Percentiles rank a stretch among this genome's conserved stretches.
Evolutionary conservation across 2,329 filamentous ascomycete species (phyloP).

Genomic region (Magnaporthiopsis poae): DNA sequence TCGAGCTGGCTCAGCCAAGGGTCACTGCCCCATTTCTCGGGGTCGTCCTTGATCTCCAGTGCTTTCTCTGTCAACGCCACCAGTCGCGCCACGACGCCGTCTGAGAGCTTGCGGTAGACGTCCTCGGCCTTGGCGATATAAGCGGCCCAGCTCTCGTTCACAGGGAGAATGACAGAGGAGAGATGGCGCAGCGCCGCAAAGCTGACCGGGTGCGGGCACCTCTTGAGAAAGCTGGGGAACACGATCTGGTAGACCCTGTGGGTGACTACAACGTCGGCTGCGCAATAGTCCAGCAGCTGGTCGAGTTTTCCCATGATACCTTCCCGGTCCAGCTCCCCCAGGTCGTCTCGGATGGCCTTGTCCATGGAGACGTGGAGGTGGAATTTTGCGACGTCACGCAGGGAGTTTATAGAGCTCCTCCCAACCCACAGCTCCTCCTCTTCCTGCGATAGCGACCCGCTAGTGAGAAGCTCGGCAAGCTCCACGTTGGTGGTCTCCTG

Average conservation of each 20-base stretch:
- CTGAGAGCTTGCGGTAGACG: conserved; percentile 67
- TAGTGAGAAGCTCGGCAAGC: conserved; percentile 60
- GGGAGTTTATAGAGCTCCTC: conserved; percentile 85
- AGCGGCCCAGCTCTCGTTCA: conserved; percentile 76
- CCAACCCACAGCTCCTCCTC: conserved; percentile 95
- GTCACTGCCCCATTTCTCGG: conserved; percentile 63
- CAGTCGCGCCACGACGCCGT: conserved; percentile 69
- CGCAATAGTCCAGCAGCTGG: conserved; percentile 83
- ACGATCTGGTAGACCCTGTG: conserved; percentile 91
- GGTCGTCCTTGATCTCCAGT: conserved; percentile 59
- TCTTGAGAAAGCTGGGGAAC: conserved; percentile 77
- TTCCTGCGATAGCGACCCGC: conserved; percentile 59
- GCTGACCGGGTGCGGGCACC: conserved; percentile 92
- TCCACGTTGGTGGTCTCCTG: conserved; percentile 62
- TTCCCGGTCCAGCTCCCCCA: conserved; percentile 67
- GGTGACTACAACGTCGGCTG: conserved; percentile 84
- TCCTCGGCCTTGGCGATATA: conserved; percentile 78
- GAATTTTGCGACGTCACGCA: conserved; percentile 92
- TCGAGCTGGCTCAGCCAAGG: conserved; percentile 90
- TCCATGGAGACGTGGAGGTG: conserved; percentile 87
- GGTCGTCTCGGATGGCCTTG: conserved; percentile 77
- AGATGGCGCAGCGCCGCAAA: conserved; percentile 88
- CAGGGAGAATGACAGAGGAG: conserved; percentile 84
- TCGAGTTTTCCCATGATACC: conserved; percentile 65
- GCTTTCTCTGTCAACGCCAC: conserved; percentile 67